Base-by-base conservation (phyloP, 345 rosid species). In the Hevea brasiliensis region DNA sequence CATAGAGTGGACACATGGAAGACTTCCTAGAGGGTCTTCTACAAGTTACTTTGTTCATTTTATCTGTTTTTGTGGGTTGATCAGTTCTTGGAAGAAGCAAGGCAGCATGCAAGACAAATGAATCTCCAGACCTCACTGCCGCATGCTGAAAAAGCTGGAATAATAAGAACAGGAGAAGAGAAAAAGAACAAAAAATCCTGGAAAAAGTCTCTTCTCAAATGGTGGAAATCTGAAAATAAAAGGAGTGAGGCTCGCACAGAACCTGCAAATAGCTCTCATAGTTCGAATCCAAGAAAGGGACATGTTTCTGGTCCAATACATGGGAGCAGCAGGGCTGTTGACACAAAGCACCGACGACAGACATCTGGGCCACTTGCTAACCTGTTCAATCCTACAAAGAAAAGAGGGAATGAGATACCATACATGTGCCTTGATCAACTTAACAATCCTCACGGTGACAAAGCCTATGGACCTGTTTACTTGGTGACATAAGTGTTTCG, bases 11-110 rank as follows among this genome's bases (percentile, higher is more conserved):
- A 44, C 47, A 44, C 7, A 6, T 0, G 47, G 47, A 9, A 44
- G 4, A 9, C 47, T 44, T 44, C 12, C 47, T 17, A 51, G 45
- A 4, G 21, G 12, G 37, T 32, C 37, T 32, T 32, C 3, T 32
- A 32, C 37, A 32, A 32, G 37, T 32, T 40, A 23, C 21, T 15
- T 20, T 67, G 18, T 51, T 32, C 26, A 29, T 29, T 3, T 54
- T 32, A 54, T 68, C 60, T 44, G 70, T 37, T 42, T 67, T 59
- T n/a, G 24, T 57, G n/a, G 18, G 59, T 32, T 76, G 65, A 73
- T 70, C 77, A 86, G 93, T 87, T 86, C 81, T 74, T 89, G 81
- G 81, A 84, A 58, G 89, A 85, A 78, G 91, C 89, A 69, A 85
- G 77, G 67, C 83, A 85, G 67, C 83, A 83, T 72, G 82, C 72